Evolutionary conservation across 2,329 filamentous ascomycete genomes (phyloP).

Genomic region (Fusarium musae): DNA sequence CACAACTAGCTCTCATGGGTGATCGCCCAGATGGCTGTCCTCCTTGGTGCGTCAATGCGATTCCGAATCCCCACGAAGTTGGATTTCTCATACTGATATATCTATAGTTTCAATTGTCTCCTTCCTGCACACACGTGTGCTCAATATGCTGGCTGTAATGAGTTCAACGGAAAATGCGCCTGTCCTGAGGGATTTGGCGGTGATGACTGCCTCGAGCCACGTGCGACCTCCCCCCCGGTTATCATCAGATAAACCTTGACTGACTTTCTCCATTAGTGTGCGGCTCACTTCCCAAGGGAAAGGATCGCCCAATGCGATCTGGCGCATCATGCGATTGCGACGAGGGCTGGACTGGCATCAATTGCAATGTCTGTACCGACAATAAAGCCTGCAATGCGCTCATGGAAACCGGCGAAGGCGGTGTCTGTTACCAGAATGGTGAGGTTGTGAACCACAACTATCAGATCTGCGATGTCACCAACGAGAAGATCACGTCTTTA

Average conservation of each 20-base stretch:
- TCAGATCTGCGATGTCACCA: conserved; percentile 98
- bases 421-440: conserved; percentile 91
- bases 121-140: conserved; percentile 91
- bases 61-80: not conserved
- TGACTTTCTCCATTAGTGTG: conserved; percentile 67
- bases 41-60: conserved; percentile 67
- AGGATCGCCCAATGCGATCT: conserved; percentile 79
- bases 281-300: conserved; percentile 84
- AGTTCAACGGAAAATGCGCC: conserved; percentile 89
- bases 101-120: conserved; percentile 91
- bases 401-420: conserved; percentile 84
- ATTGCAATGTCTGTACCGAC: conserved; percentile 94
- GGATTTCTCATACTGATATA: conserved; percentile 16
- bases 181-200: conserved; percentile 94
- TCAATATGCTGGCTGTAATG: conserved; percentile 90
- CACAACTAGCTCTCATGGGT: conserved; percentile 76
- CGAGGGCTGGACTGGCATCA: conserved; percentile 95
- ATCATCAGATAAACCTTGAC: not conserved
- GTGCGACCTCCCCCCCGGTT: conserved; percentile 54
- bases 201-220: conserved; percentile 88
- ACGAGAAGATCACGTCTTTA: conserved; percentile 89
- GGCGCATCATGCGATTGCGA: conserved; percentile 83
- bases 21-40: conserved; percentile 81
- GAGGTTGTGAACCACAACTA: conserved; percentile 94
- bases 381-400: conserved; percentile 87